phyloP scores from a whole-genome alignment of 2,329 filamentous ascomycete genomes.

The Cytospora mali region DNA sequence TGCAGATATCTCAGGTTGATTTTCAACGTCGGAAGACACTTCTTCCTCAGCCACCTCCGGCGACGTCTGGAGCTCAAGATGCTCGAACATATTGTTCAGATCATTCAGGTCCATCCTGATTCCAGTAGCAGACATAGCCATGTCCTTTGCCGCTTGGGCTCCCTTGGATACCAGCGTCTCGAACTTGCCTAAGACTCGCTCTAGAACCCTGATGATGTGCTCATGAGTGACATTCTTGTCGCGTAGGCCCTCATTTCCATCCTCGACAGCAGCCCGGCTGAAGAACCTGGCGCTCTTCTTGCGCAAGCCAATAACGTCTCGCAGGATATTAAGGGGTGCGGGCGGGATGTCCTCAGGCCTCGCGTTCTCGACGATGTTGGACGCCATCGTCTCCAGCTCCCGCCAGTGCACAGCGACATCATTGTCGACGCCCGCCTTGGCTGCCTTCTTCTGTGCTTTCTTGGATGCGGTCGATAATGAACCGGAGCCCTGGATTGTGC shows the following conservation, averaged over 20 bases:
- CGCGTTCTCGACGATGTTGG: slow-evolving; percentile 30
- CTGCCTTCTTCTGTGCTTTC: slow-evolving; percentile 20
- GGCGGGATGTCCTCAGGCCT: slow-evolving; percentile 33
- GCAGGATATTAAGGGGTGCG: slow-evolving; percentile 33
- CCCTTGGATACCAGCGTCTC: slow-evolving; percentile 30
- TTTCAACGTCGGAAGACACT: slow-evolving; percentile 20
- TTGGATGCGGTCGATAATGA: not conserved
- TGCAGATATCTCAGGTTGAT: not conserved
- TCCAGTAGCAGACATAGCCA: not conserved
- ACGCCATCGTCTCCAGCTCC: slow-evolving; percentile 32
- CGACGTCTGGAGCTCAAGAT: slow-evolving; percentile 32
- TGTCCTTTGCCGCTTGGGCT: slow-evolving; percentile 12
- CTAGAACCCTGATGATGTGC: slow-evolving; percentile 36
- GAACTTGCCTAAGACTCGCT: slow-evolving; percentile 32
- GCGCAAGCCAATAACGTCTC: slow-evolving; percentile 35
- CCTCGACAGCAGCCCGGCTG: slow-evolving; percentile 24
- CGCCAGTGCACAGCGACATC: slow-evolving; percentile 27
- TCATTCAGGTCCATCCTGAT: slow-evolving; percentile 27
- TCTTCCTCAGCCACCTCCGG: slow-evolving; percentile 26
- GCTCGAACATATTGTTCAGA: slow-evolving; percentile 35
- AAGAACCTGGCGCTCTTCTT: slow-evolving; percentile 36
- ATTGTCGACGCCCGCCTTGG: slow-evolving; percentile 14
- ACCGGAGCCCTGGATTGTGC: not conserved
- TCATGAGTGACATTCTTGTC: slow-evolving; percentile 33
- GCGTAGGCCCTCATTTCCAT: slow-evolving; percentile 30